Conservation (phyloP, 2,329 filamentous ascomycete genomes). For the Cladosporium sp. region DNA sequence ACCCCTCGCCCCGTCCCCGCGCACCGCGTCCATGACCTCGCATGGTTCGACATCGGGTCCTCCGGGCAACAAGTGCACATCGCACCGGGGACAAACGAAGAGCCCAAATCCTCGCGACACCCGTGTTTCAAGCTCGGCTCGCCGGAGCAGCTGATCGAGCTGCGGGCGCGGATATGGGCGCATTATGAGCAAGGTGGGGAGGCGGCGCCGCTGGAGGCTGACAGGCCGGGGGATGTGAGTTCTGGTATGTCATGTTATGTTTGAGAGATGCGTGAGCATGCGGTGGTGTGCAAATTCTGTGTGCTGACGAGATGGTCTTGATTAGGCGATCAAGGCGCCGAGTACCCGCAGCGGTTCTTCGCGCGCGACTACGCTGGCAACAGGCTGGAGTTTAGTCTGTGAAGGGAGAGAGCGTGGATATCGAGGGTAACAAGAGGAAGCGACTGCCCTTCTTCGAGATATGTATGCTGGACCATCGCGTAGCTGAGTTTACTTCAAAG, state of each 20-base stretch:
- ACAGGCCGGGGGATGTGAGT: slow-evolving; percentile 55
- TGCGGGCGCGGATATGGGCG: slow-evolving; percentile 55
- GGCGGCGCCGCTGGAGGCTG: slow-evolving; percentile 56
- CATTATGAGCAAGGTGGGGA: slow-evolving; percentile 53
- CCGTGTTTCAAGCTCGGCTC: slow-evolving; percentile 60
- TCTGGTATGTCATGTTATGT: slow-evolving; percentile 36
- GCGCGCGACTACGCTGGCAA: slow-evolving; percentile 51
- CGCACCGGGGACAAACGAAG: slow-evolving; percentile 49
- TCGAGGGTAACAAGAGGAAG: not conserved
- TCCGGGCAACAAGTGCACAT: slow-evolving; percentile 61
- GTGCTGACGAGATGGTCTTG: slow-evolving; percentile 14
- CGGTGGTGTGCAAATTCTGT: not conserved
- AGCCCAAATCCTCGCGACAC: slow-evolving; percentile 50
- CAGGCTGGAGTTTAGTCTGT: slow-evolving; percentile 44
- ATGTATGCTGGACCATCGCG: too few relatives aligned
- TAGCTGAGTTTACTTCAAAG: not conserved
- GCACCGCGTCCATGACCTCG: slow-evolving; percentile 53
- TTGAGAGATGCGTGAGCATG: slow-evolving; percentile 28
- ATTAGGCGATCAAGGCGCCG: slow-evolving; percentile 55
- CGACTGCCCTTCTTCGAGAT: too few relatives aligned
- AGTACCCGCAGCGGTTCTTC: slow-evolving; percentile 65
- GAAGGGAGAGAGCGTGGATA: not conserved
- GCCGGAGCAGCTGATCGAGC: slow-evolving; percentile 49
- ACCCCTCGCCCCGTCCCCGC: slow-evolving; percentile 55
- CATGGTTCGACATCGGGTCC: slow-evolving; percentile 63